These are phyloP conservation scores for Aspergillus pseudotamarii DNA, from an alignment of 2,329 filamentous ascomycete species.

Conservation along the genomic window DNA sequence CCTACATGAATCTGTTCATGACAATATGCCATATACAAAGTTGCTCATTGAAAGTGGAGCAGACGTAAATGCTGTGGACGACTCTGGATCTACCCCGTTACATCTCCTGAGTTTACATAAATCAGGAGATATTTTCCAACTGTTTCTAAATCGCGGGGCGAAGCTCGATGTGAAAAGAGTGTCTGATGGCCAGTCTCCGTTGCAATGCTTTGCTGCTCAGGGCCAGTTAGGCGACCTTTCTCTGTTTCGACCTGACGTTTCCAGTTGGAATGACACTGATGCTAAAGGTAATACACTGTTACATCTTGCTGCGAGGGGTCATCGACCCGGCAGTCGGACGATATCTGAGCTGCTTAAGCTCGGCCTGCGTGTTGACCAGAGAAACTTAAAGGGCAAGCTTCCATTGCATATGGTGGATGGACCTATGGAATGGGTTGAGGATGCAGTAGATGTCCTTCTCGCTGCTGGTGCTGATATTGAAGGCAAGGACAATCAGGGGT, in stretches of 20 bases:
- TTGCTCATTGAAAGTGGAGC: slow-evolving; percentile 11
- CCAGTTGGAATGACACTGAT: slow-evolving; percentile 14
- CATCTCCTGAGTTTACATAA: slow-evolving; percentile 12
- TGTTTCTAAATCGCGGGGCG: slow-evolving; percentile 19
- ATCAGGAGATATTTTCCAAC: slow-evolving; percentile 5
- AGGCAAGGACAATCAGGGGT: slow-evolving; percentile 16
- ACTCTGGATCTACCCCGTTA: slow-evolving; percentile 14
- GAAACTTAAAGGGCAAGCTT: slow-evolving; percentile 6
- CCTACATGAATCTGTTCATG: not conserved
- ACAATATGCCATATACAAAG: not conserved
- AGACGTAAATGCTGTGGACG: slow-evolving; percentile 9
- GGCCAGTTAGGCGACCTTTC: slow-evolving; percentile 15
- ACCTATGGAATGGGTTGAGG: not conserved
- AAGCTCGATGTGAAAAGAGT: slow-evolving; percentile 13
- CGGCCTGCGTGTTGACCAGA: slow-evolving; percentile 1
- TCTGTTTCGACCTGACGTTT: slow-evolving; percentile 14
- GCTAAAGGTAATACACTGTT: slow-evolving; percentile 22
- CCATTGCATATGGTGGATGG: slow-evolving; percentile 2
- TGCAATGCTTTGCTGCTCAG: slow-evolving; percentile 16
- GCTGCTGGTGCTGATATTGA: slow-evolving; percentile 22
- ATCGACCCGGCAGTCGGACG: not conserved
- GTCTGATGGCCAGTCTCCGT: slow-evolving; percentile 13
- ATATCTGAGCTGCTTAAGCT: slow-evolving; percentile 8
- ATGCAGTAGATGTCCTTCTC: slow-evolving; percentile 9
- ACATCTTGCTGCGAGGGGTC: slow-evolving; percentile 11